Evolutionary conservation across 345 rosid species (phyloP).

Genomic region (Hevea brasiliensis): DNA sequence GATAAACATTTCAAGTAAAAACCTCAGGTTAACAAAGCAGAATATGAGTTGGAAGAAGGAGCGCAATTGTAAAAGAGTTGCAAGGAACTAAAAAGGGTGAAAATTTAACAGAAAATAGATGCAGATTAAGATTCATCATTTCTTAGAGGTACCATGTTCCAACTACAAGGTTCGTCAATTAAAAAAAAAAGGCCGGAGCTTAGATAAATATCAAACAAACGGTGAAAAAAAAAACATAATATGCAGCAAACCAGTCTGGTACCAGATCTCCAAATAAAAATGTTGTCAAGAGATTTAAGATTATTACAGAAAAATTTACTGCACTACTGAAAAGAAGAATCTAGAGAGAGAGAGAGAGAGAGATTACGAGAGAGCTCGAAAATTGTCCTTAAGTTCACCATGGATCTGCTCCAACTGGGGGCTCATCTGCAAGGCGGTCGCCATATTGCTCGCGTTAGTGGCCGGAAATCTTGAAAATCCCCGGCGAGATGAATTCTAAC

Average conservation of each 20-base stretch:
- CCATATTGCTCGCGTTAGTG: constrained; percentile 36
- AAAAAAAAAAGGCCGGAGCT: too few species aligned
- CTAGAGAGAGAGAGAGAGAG: neutral
- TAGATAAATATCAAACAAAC: too few species aligned
- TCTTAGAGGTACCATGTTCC: neutral
- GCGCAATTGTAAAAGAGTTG: neutral
- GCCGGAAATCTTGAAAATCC: constrained; percentile 38
- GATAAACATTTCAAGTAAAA: neutral
- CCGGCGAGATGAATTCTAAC: constrained; percentile 12
- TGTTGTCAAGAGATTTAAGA: too few species aligned
- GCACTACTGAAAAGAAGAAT: neutral
- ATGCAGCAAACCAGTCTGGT: neutral
- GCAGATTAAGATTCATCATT: neutral
- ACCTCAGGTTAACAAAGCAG: too few species aligned
- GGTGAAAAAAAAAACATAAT: neutral
- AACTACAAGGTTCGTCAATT: neutral
- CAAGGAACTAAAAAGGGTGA: neutral
- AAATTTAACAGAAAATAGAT: neutral
- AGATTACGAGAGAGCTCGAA: constrained; percentile 83
- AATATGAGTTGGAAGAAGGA: neutral
- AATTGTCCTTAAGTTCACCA: constrained; percentile 87
- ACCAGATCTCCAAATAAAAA: neutral
- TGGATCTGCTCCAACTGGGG: constrained; percentile 98
- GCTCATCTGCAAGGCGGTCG: constrained; percentile 62
- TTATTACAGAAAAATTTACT: neutral